phyloP scores from a whole-genome alignment of 2,329 filamentous ascomycete genomes.

The Triangularia verruculosa region DNA sequence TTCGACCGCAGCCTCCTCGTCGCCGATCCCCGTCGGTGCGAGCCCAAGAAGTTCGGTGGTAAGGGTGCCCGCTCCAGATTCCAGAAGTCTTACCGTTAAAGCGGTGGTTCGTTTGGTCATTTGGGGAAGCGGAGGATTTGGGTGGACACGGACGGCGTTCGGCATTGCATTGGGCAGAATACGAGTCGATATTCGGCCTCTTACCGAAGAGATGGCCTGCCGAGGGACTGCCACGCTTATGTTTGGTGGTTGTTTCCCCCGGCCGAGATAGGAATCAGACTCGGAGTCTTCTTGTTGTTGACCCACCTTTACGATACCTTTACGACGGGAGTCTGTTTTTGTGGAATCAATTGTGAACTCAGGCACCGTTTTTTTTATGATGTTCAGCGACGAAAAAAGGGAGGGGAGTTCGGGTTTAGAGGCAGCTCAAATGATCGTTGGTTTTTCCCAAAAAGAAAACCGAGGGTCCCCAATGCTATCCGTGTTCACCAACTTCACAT shows the following conservation, averaged over 20 bases:
- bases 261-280: conserved; percentile 30
- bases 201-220: conserved; percentile 24
- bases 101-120: conserved; percentile 27
- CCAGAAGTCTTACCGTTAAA: conserved; percentile 99
- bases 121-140: conserved; percentile 30
- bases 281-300: conserved; percentile 26
- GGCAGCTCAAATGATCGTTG: conserved; percentile 20
- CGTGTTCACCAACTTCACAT: conserved; percentile 15
- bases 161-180: conserved; percentile 31
- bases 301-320: conserved; percentile 20
- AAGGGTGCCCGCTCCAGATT: conserved; percentile 91
- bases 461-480: conserved; percentile 17
- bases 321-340: conserved; percentile 16
- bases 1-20: conserved; percentile 73
- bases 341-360: conserved; percentile 22
- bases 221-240: conserved; percentile 19
- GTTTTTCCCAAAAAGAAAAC: conserved; percentile 12
- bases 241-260: conserved; percentile 14
- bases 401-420: conserved; percentile 22
- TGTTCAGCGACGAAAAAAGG: conserved; percentile 12
- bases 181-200: conserved; percentile 28
- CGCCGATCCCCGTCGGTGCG: conserved; percentile 97
- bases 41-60: conserved; percentile 98
- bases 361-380: conserved; percentile 9
- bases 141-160: conserved; percentile 32